phyloP scores from a whole-genome alignment of 352 stramenopile genomes.

The Bremia lactucae region DNA sequence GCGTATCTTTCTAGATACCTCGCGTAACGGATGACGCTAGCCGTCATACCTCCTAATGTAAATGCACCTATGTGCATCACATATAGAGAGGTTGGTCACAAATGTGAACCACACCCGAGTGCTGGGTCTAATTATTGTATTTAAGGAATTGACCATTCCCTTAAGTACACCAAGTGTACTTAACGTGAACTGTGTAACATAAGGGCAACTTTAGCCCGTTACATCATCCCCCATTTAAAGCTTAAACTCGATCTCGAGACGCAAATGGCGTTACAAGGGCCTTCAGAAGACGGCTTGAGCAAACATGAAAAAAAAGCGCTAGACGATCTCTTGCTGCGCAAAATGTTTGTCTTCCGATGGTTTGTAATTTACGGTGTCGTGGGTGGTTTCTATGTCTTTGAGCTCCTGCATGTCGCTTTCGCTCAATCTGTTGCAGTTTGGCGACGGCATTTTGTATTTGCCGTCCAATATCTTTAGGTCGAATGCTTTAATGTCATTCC shows the following conservation, averaged over 20 bases:
- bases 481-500: constrained; percentile 98
- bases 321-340: constrained; percentile 95
- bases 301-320: constrained; percentile 86
- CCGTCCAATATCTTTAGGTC: constrained; percentile 98
- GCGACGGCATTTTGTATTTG: constrained; percentile 97
- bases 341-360: constrained; percentile 98
- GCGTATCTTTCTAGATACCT: no score
- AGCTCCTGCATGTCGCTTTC: constrained; percentile 93
- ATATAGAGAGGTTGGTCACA: no score
- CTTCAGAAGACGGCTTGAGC: constrained; percentile 46
- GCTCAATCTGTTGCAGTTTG: constrained; percentile 94
- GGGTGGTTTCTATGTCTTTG: constrained; percentile 97
- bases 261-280: constrained; percentile 63
- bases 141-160: no score
- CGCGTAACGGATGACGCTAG: no score
- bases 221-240: no score
- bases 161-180: no score
- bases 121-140: no score
- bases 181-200: no score
- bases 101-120: no score
- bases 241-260: constrained; percentile 87
- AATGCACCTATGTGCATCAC: no score
- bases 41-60: no score
- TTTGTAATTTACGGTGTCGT: constrained; percentile 99
- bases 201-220: no score